Base-by-base conservation (phyloP, 2,329 filamentous ascomycete species). In the Amauroascus niger region DNA sequence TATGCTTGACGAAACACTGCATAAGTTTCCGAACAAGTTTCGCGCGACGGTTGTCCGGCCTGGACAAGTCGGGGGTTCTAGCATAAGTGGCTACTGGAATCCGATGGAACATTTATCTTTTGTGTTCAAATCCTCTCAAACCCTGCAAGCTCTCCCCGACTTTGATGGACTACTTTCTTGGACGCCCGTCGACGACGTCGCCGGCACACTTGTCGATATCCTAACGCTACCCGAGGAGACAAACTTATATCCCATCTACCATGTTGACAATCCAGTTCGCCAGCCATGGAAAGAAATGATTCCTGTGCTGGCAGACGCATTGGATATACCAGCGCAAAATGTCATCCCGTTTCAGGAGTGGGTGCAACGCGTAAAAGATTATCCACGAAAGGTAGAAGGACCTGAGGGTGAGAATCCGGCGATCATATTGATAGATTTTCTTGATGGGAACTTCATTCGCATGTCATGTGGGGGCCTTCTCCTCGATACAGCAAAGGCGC, bases 31-130 rank as follows among this genome's bases (percentile, higher is more conserved):
- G 0, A 53, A 67, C 0, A 63, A 58, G 0, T 78, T 80, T 64
- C 69, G 68, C 14, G 56, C 73, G 0, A 73, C 71, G 65, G 63
- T 62, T 0, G 71, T 76, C 0, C 70, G 78, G 0, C 65, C 73
- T 0, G 79, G 75, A 0, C 79, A 82, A 61, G 76, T 82, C 39
- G 68, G 78, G 1, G 79, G 79, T 0, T 76, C 72, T 0, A 71
- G 60, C 2, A 67, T 53, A 0, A 78, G 65, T 52, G 78, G 78
- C 0, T 75, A 74, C 59, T 82, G 79, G 79, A 81, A 81, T 57
- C 64, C 71, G 0, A 67, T 69, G 26, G 77, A 81, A 59, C 75
- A 80, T 56, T 64, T 80, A 11, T 60, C 67, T 0, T 77, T 77
- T 56, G 53, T 81, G 20, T 60, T 78, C 49, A 79, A 79, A 61